Evolutionary conservation across 208 protist species (phyloP), one percentile per base, ranked within the genome.

Genomic region (Crithidia fasciculata): DNA sequence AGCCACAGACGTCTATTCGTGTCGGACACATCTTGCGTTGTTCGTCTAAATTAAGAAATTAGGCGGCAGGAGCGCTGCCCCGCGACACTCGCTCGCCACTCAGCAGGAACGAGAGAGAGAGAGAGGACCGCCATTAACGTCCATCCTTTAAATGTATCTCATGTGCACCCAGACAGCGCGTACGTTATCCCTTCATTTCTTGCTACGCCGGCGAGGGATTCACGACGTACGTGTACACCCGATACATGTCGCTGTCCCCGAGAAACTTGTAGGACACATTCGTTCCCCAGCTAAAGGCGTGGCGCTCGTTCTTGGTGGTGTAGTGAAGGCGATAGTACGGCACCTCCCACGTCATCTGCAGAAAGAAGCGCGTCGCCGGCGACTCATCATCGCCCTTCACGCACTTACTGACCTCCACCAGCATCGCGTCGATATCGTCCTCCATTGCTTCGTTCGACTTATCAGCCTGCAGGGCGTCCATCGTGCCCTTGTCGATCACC

Each of bases 301-400:
- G 62, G 28, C 54, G 18, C 40, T 82, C 61, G 40, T 80, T 81
- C 45, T 70, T 69, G 3, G 76, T 87, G 8, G 92, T 96, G 78
- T 95, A 89, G 50, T 80, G 28, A 37, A 95, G 79, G 2, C 92
- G 87, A 47, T 87, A 82, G 81, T 90, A 88, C 8, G 92, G 92
- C 7, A 86, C 64, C 62, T 94, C 88, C 90, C 92, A 96, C 49
- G 92, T 95, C 40, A 96, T 85, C 54, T 96, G 92, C 45, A 96
- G 54, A 68, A 95, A 96, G 37, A 70, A 56, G 4, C 84, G 80
- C 49, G 86, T 85, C 0, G 68, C 54, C 18, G 43, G n/a, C 15
- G 69, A 41, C 41, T 18, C 53, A 8, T 4, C 5, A 13, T 19
- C 58, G 7, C 60, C 66, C 40, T 55, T 19, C 47, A 95, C 69